These are phyloP conservation scores for Penicillium canariense DNA, from an alignment of 495 filamentous ascomycete genomes.

Conservation along the genomic window DNA sequence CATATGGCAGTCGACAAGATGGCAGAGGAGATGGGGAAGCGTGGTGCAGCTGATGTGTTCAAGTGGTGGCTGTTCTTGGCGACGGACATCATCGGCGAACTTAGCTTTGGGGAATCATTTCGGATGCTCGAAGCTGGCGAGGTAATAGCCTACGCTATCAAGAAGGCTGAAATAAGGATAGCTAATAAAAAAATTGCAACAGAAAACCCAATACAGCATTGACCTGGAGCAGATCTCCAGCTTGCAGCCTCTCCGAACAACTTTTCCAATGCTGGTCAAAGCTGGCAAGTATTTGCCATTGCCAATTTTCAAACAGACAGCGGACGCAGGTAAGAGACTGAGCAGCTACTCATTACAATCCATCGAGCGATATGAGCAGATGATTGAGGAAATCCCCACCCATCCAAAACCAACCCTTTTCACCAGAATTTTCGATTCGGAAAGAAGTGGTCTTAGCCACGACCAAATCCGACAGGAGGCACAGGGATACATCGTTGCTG, in stretches of 20 bases:
- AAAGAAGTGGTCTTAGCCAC: slow-evolving; percentile 34
- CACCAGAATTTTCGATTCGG: slow-evolving; percentile 43
- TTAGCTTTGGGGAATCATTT: slow-evolving; percentile 60
- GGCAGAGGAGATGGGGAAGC: slow-evolving; percentile 25
- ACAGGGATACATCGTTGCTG: slow-evolving; percentile 48
- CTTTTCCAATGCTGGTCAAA: slow-evolving; percentile 32
- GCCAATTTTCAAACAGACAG: slow-evolving; percentile 31
- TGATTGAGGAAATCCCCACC: slow-evolving; percentile 36
- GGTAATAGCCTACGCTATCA: slow-evolving; percentile 17
- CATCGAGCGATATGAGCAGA: slow-evolving; percentile 38
- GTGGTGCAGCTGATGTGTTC: slow-evolving; percentile 44
- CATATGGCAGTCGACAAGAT: slow-evolving; percentile 35
- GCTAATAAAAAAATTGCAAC: neutral
- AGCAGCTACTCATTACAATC: slow-evolving; percentile 38
- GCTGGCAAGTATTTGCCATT: slow-evolving; percentile 14
- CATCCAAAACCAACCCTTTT: slow-evolving; percentile 46
- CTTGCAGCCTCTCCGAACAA: slow-evolving; percentile 31
- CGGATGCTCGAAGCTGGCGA: slow-evolving; percentile 50
- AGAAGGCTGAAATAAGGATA: no score
- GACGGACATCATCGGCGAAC: slow-evolving; percentile 53
- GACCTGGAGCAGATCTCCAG: slow-evolving; percentile 33
- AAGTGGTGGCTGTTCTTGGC: slow-evolving; percentile 60
- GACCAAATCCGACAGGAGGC: slow-evolving; percentile 44
- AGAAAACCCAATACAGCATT: slow-evolving; percentile 43
- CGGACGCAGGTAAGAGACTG: slow-evolving; percentile 48